A percentile compares a stretch with the other conserved stretches of the same genome.
These are phyloP conservation scores for Nicotiana benthamiana DNA, from an alignment of 257 asterid species.

Conservation along the genomic window DNA sequence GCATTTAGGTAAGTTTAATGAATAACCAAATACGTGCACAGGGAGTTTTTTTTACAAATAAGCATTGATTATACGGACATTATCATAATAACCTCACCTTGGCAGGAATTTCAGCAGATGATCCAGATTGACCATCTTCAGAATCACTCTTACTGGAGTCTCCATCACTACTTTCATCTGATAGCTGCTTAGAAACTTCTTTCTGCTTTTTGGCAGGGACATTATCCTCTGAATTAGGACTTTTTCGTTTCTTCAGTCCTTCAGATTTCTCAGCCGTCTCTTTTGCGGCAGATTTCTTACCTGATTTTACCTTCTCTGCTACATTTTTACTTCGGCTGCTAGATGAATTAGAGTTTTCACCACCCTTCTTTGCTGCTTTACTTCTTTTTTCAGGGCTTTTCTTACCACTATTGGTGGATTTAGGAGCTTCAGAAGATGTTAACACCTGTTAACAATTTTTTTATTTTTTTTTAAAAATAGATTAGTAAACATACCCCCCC, in stretches of 20 bases:
- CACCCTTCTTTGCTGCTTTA: constrained; percentile 27
- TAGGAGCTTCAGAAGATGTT: constrained; percentile 29
- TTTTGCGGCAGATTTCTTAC: constrained; percentile 35
- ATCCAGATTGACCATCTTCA: constrained; percentile 50
- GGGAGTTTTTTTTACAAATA: not conserved
- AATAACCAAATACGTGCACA: not conserved
- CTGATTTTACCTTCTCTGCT: constrained; percentile 30
- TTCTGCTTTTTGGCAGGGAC: constrained; percentile 43
- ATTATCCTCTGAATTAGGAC: constrained; percentile 30
- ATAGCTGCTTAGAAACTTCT: constrained; percentile 34
- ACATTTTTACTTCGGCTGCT: constrained; percentile 33
- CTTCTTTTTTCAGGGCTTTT: constrained; percentile 28
- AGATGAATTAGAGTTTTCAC: constrained; percentile 28
- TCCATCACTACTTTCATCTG: constrained; percentile 41
- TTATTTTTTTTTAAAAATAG: not conserved
- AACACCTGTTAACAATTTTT: constrained; percentile 42
- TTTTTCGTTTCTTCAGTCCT: constrained; percentile 56
- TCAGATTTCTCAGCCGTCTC: constrained; percentile 33
- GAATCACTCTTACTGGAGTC: constrained; percentile 44
- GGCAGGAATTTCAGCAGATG: constrained; percentile 36
- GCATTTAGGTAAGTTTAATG: constrained; percentile 25
- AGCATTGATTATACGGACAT: not conserved
- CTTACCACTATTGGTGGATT: constrained; percentile 34
- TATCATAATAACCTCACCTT: constrained; percentile 32
- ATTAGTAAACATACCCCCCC: not conserved